phyloP scores from a whole-genome alignment of 352 stramenopile genomes.

The Pythium aquatile region DNA sequence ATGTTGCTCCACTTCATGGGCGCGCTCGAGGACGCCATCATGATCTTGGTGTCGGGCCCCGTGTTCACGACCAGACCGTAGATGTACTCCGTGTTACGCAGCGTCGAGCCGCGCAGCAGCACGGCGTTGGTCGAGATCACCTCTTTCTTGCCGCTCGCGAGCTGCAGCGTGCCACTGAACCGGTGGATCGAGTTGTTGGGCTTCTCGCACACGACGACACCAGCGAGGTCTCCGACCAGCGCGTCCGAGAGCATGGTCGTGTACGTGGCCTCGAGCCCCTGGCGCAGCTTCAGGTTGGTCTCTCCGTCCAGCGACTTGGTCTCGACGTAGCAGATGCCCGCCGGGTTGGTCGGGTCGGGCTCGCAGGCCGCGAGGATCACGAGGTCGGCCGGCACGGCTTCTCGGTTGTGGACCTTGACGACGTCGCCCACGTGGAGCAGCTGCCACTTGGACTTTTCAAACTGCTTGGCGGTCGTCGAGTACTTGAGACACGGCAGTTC shows the following conservation, averaged over 20 bases:
- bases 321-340: slow-evolving; percentile 90
- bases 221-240: slow-evolving; percentile 46
- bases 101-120: slow-evolving; percentile 81
- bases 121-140: slow-evolving; percentile 79
- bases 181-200: slow-evolving; percentile 91
- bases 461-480: slow-evolving; percentile 28
- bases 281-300: slow-evolving; percentile 91
- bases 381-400: slow-evolving; percentile 84
- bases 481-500: slow-evolving; percentile 62
- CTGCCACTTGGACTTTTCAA: slow-evolving; percentile 74
- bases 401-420: slow-evolving; percentile 87
- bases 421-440: slow-evolving; percentile 86
- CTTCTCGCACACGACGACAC: slow-evolving; percentile 71
- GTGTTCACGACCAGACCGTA: slow-evolving; percentile 92
- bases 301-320: slow-evolving; percentile 93
- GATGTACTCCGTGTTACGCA: slow-evolving; percentile 92
- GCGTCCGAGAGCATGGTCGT: slow-evolving; percentile 54
- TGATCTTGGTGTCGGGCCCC: slow-evolving; percentile 87
- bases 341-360: slow-evolving; percentile 56
- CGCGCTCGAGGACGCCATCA: slow-evolving; percentile 78
- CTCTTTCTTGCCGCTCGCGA: slow-evolving; percentile 60
- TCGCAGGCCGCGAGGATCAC: slow-evolving; percentile 86
- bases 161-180: slow-evolving; percentile 85
- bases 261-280: slow-evolving; percentile 79
- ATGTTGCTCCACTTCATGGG: slow-evolving; percentile 90